Evolutionary conservation across 805 yeast species (phyloP).

Genomic region (Candida nonsorbophila): DNA sequence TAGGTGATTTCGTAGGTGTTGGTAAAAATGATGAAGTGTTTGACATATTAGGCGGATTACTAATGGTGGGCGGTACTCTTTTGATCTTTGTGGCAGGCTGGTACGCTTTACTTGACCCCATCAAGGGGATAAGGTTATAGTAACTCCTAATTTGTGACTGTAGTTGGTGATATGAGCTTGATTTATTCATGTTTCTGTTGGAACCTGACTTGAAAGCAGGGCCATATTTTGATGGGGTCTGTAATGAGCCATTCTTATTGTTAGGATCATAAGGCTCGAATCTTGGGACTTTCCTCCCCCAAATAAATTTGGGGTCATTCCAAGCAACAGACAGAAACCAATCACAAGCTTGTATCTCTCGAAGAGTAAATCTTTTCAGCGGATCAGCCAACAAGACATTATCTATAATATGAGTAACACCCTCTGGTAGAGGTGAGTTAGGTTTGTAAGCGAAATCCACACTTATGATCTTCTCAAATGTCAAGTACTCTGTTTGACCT

Average conservation of each 20-base stretch:
- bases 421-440: slow-evolving; percentile 20
- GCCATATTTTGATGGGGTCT: slow-evolving; percentile 8
- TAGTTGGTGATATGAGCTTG: slow-evolving; percentile 32
- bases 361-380: slow-evolving; percentile 21
- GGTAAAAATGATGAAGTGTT: slow-evolving; percentile 1
- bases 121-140: slow-evolving; percentile 23
- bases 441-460: slow-evolving; percentile 55
- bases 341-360: slow-evolving; percentile 24
- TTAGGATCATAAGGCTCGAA: slow-evolving; percentile 19
- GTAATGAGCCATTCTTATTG: slow-evolving; percentile 1
- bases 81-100: slow-evolving; percentile 31
- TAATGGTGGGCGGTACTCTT: slow-evolving; percentile 9
- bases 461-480: slow-evolving; percentile 82
- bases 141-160: slow-evolving; percentile 32
- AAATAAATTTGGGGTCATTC: slow-evolving; percentile 34
- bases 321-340: slow-evolving; percentile 38
- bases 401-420: slow-evolving; percentile 27
- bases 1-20: slow-evolving; percentile 2
- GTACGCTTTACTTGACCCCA: slow-evolving; percentile 23
- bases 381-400: slow-evolving; percentile 28
- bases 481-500: slow-evolving; percentile 77
- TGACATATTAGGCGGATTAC: too few relatives aligned
- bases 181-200: slow-evolving; percentile 30
- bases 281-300: slow-evolving; percentile 30
- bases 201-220: slow-evolving; percentile 31